These are phyloP conservation scores for Rehmannia glutinosa DNA, from an alignment of 257 asterid genomes.

Conservation along the genomic window DNA sequence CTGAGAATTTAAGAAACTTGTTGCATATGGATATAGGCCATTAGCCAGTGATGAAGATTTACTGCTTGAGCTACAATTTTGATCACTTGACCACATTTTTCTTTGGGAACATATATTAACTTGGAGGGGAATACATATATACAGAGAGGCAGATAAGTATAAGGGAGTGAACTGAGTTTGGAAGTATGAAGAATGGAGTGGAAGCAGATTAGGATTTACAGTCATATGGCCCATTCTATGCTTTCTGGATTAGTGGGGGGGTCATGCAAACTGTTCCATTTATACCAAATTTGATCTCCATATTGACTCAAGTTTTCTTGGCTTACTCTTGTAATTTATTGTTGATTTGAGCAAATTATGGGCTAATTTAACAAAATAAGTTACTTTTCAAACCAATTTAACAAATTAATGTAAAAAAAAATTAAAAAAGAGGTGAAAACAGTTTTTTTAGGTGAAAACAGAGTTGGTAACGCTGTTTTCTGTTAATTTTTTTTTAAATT, in stretches of 20 bases:
- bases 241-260: not conserved
- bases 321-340: not conserved
- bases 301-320: too few species aligned
- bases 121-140: constrained; percentile 1
- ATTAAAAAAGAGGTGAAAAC: too few species aligned
- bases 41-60: not conserved
- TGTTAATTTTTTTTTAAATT: too few species aligned
- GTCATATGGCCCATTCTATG: not conserved
- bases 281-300: not conserved
- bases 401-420: too few species aligned
- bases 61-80: constrained; percentile 41
- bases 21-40: constrained; percentile 1
- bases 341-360: not conserved
- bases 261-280: not conserved
- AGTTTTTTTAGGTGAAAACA: too few species aligned
- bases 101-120: constrained; percentile 11
- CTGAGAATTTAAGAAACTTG: constrained; percentile 16
- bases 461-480: too few species aligned
- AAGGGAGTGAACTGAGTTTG: not conserved
- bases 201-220: not conserved
- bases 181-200: not conserved
- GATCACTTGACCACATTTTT: constrained; percentile 40
- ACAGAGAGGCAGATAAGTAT: not conserved
- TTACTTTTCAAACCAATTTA: too few species aligned
- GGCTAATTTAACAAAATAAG: too few species aligned